Percentiles rank a stretch among this genome's conserved stretches.
phyloP scores from a whole-genome alignment of 176 grass and related monocot species.

The Microstegium vimineum region DNA sequence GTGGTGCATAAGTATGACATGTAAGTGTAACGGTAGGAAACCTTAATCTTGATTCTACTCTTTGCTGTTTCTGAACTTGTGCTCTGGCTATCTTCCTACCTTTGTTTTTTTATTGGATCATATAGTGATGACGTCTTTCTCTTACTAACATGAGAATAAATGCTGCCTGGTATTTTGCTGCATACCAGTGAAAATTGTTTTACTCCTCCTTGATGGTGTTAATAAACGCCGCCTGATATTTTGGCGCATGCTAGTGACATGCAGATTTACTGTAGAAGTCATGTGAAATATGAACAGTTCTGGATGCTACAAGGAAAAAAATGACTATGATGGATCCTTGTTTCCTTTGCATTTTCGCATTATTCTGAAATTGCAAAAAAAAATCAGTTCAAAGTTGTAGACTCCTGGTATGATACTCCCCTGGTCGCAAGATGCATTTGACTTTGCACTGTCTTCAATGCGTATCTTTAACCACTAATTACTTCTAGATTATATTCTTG shows the following conservation, averaged over 20 bases:
- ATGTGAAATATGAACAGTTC: background rate
- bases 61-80: slow-evolving; percentile 19
- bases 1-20: slow-evolving; percentile 43
- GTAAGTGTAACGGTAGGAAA: slow-evolving; percentile 38
- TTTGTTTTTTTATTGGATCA: background rate
- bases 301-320: background rate
- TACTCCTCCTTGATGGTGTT: background rate
- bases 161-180: background rate
- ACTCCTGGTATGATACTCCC: background rate
- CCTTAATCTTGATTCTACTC: slow-evolving; percentile 22
- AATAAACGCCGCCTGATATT: background rate
- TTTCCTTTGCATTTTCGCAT: background rate
- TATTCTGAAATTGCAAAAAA: background rate
- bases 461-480: background rate
- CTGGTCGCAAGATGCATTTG: background rate
- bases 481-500: background rate
- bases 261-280: background rate
- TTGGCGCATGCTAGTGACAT: background rate
- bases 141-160: slow-evolving; percentile 6
- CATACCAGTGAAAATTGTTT: background rate
- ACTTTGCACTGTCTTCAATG: background rate
- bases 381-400: background rate
- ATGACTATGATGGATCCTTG: background rate
- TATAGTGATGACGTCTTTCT: background rate
- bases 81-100: background rate